A percentile compares a stretch with the other conserved stretches of the same genome.
phyloP scores from a whole-genome alignment of 768 basidiomycete genomes.

The Lactarius akahatsu region DNA sequence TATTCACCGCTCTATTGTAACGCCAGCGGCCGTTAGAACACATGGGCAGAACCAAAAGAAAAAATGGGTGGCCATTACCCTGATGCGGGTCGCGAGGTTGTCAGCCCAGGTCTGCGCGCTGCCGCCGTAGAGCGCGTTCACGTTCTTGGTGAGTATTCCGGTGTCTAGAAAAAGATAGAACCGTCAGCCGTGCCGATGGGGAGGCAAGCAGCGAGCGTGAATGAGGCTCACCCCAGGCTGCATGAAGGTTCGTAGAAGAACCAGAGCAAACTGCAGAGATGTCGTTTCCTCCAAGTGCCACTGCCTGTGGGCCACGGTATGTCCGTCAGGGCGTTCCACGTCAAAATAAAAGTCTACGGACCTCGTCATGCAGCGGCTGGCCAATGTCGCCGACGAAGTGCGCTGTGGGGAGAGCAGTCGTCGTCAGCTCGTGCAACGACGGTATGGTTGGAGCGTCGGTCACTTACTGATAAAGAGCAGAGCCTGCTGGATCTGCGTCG shows the following conservation, averaged over 20 bases:
- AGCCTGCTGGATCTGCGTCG: constrained; percentile 49
- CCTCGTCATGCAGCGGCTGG: constrained; percentile 50
- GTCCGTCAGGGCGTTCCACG: not conserved
- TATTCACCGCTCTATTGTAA: constrained; percentile 32
- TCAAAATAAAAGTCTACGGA: constrained; percentile 4
- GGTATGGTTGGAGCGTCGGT: too few relatives aligned
- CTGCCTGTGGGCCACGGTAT: constrained; percentile 30
- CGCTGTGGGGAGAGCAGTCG: not conserved
- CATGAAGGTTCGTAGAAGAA: constrained; percentile 44
- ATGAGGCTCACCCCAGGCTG: constrained; percentile 27
- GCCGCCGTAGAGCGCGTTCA: constrained; percentile 30
- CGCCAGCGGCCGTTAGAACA: not conserved
- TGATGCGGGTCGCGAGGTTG: constrained; percentile 43
- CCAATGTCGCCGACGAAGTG: constrained; percentile 49
- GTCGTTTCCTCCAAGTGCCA: constrained; percentile 45
- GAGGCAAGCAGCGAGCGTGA: not conserved
- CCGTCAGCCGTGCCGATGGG: not conserved
- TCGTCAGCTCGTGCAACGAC: not conserved
- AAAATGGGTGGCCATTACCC: constrained; percentile 33
- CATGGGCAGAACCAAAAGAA: not conserved
- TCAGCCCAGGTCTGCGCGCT: constrained; percentile 38
- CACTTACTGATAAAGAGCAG: constrained; percentile 48
- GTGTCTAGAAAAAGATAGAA: constrained; percentile 20
- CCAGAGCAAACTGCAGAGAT: constrained; percentile 44
- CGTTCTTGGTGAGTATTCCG: constrained; percentile 30